Evolutionary conservation across 495 filamentous ascomycete genomes (phyloP), one percentile per base, ranked within the genome.

Genomic region (Acidiella bohemica): DNA sequence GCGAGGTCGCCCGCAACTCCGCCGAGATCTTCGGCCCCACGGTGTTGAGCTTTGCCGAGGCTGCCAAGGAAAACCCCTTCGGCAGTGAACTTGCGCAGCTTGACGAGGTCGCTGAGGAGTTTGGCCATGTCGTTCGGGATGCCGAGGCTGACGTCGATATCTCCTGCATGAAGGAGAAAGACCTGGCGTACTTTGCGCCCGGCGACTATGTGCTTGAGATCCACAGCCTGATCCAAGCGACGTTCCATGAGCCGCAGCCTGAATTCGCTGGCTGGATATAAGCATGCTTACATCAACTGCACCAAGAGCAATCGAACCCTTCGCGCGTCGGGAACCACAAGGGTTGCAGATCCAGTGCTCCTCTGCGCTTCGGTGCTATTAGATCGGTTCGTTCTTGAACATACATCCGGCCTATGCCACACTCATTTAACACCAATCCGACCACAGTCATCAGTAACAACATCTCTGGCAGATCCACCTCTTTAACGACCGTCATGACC

Each of bases 171-270:
- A 75, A 82, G 30, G 63, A 67, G 20, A 72, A 69, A 33, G 85
- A 84, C 10, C 65, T 95, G 4, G 67, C 64, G 54, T 82, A 78
- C 53, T 86, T 87, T 57, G 66, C 67, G 10, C 83, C 80, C 10
- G 71, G 80, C 14, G 90, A 95, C 55, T 97, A 97, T 59, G 60
- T 87, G 39, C 62, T 61, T 39, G 90, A 94, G 61, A 81, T 97
- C 42, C 66, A 80, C 45, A 72, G 72, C 17, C 62, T 90, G 27
- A 24, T 51, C 24, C 25, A 42, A 33, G 19, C 26, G 17, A 29
- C 31, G 13, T 50, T 50, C 33, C 13, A 37, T 11, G 34, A 29
- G 19, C 18, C 30, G 7, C 1, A 18, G 18, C 13, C 18, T 10
- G 32, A 37, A 12, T 37, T 37, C 13, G 34, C 14, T 21, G 34